These are phyloP conservation scores for Yamadazyma friedrichii DNA, from an alignment of 1,139 yeast species.

Conservation along the genomic window DNA sequence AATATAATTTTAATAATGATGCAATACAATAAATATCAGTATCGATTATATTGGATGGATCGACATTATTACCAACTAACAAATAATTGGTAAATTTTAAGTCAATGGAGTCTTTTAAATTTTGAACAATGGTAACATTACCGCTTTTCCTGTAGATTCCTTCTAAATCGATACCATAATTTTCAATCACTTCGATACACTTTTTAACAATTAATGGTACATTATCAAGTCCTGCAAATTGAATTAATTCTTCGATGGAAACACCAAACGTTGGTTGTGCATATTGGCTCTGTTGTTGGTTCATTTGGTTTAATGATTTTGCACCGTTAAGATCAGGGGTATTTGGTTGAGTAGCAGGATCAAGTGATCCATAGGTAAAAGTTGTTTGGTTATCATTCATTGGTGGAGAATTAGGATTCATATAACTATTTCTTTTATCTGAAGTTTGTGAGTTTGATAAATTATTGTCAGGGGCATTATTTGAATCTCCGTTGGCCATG, in stretches of 20 bases:
- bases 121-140: conserved; percentile 69
- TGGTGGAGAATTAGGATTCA: conserved; percentile 1
- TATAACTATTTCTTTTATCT: conserved; percentile 1
- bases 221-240: conserved; percentile 78
- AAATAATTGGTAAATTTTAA: conserved; percentile 67
- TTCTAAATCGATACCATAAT: conserved; percentile 78
- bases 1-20: conserved; percentile 66
- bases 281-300: conserved; percentile 21
- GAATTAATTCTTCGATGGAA: conserved; percentile 71
- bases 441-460: not conserved
- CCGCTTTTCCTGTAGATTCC: conserved; percentile 91
- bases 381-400: conserved; percentile 10
- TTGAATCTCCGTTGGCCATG: too few species aligned
- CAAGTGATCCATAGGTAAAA: conserved; percentile 32
- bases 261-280: conserved; percentile 73
- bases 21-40: conserved; percentile 75
- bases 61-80: conserved; percentile 42
- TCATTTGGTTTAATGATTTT: conserved; percentile 29
- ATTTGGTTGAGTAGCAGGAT: conserved; percentile 32
- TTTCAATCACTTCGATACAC: conserved; percentile 84
- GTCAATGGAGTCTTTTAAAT: conserved; percentile 71
- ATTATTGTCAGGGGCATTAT: not conserved
- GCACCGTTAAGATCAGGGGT: conserved; percentile 40
- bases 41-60: conserved; percentile 50
- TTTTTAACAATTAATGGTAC: conserved; percentile 90